Evolutionary conservation across 257 asterid species (phyloP).

Genomic region (Plantago major): DNA sequence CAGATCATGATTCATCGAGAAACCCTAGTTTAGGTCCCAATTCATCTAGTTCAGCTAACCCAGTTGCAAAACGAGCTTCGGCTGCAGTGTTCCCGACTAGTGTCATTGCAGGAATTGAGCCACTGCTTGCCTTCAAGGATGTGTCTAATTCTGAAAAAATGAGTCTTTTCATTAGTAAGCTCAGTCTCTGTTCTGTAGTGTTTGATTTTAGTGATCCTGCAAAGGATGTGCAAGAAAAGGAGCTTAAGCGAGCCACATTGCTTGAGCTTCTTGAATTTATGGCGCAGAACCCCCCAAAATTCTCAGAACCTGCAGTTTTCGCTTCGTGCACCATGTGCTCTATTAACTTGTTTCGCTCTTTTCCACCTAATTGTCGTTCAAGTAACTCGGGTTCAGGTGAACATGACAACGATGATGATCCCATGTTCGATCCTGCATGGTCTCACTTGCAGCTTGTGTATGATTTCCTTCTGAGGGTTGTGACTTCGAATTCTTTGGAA

Average conservation of each 20-base stretch:
- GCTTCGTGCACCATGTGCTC: constrained; percentile 89
- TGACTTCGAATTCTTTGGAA: constrained; percentile 64
- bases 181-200: constrained; percentile 79
- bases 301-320: constrained; percentile 65
- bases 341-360: constrained; percentile 65
- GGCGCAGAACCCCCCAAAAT: constrained; percentile 52
- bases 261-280: constrained; percentile 77
- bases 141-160: constrained; percentile 61
- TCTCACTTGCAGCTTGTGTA: constrained; percentile 75
- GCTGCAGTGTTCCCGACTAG: constrained; percentile 70
- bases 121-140: constrained; percentile 76
- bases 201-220: constrained; percentile 69
- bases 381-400: constrained; percentile 32
- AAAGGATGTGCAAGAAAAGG: constrained; percentile 60
- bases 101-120: constrained; percentile 76
- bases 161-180: constrained; percentile 88
- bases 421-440: constrained; percentile 89
- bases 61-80: constrained; percentile 41
- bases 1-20: constrained; percentile 40
- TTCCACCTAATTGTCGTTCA: constrained; percentile 56
- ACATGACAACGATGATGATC: constrained; percentile 67
- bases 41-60: constrained; percentile 31
- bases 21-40: constrained; percentile 33
- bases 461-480: constrained; percentile 73
- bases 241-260: constrained; percentile 63